A percentile compares a stretch with the other conserved stretches of the same genome.
These are phyloP conservation scores for Colletotrichum chrysophilum DNA, from an alignment of 2,329 filamentous ascomycete species.

Conservation along the genomic window DNA sequence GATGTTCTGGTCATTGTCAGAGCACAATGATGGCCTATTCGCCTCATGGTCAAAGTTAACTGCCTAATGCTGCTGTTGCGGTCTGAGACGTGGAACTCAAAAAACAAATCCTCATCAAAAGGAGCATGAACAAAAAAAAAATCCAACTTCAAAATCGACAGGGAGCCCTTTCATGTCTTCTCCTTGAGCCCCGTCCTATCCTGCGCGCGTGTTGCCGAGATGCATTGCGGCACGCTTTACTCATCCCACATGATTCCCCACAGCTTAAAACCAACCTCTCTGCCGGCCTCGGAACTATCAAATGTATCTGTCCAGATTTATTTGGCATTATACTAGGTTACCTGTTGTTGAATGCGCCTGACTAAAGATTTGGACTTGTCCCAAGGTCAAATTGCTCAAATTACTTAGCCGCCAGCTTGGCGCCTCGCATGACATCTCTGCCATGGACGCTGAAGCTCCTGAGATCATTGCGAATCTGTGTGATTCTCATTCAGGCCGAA, in stretches of 20 bases:
- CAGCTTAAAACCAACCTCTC: neutral
- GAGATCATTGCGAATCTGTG: neutral
- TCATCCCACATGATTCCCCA: neutral
- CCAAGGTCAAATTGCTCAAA: neutral
- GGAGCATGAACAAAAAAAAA: fast-evolving
- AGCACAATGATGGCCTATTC: neutral
- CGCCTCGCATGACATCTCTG: neutral
- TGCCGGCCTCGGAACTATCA: neutral
- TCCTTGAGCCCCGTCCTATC: neutral
- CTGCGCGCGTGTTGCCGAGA: neutral
- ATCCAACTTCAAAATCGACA: neutral
- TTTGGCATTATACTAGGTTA: neutral
- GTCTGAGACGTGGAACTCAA: neutral
- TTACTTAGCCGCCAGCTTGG: neutral
- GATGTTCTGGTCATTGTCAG: neutral
- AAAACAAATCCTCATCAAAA: neutral
- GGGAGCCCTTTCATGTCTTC: neutral
- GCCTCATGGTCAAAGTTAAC: fast-evolving
- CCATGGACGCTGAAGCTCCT: neutral
- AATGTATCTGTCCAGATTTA: neutral
- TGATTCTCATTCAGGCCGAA: fast-evolving
- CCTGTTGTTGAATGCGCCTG: neutral
- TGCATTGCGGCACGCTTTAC: neutral
- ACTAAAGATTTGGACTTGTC: neutral
- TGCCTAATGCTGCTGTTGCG: neutral